Percentiles rank a stretch among this genome's conserved stretches.
phyloP scores from a whole-genome alignment of 208 protist species.

The Leishmania guyanensis region DNA sequence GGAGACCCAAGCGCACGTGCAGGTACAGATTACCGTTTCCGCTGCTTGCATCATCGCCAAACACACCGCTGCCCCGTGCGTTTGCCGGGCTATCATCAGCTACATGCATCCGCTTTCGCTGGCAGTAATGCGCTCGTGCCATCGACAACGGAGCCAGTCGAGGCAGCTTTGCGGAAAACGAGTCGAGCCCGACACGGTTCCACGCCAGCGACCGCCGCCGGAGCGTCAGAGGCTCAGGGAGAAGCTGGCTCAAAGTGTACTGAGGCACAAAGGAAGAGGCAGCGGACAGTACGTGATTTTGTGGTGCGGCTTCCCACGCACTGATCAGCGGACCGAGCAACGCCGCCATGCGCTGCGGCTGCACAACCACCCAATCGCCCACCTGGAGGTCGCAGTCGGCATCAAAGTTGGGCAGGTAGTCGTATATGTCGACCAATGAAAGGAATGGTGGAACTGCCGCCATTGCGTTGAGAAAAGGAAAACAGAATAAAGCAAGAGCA shows the following conservation, averaged over 20 bases:
- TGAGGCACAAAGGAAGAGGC: constrained; percentile 8
- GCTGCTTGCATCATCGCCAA: constrained; percentile 10
- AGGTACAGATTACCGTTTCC: constrained; percentile 52
- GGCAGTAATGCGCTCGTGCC: constrained; percentile 25
- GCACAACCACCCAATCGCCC: constrained; percentile 84
- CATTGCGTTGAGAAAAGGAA: constrained; percentile 5
- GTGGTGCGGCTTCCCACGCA: constrained; percentile 30
- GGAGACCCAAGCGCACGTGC: constrained; percentile 65
- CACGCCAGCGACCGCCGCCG: constrained; percentile 22
- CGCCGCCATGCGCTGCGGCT: constrained; percentile 40
- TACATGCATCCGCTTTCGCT: constrained; percentile 26
- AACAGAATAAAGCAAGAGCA: background rate
- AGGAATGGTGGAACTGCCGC: constrained; percentile 29
- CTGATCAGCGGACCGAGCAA: constrained; percentile 66
- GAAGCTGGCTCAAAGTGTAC: constrained; percentile 21
- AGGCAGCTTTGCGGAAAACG: background rate
- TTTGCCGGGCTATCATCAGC: constrained; percentile 9
- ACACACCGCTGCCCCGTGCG: background rate
- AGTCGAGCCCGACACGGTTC: constrained; percentile 1
- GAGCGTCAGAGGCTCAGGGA: constrained; percentile 31
- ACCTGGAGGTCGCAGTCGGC: constrained; percentile 62
- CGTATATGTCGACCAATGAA: constrained; percentile 44
- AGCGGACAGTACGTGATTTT: background rate
- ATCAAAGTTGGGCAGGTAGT: constrained; percentile 75
- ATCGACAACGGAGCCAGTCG: constrained; percentile 23